These are phyloP conservation scores for Harrya chromipes DNA, from an alignment of 768 basidiomycete genomes.

Conservation along the genomic window DNA sequence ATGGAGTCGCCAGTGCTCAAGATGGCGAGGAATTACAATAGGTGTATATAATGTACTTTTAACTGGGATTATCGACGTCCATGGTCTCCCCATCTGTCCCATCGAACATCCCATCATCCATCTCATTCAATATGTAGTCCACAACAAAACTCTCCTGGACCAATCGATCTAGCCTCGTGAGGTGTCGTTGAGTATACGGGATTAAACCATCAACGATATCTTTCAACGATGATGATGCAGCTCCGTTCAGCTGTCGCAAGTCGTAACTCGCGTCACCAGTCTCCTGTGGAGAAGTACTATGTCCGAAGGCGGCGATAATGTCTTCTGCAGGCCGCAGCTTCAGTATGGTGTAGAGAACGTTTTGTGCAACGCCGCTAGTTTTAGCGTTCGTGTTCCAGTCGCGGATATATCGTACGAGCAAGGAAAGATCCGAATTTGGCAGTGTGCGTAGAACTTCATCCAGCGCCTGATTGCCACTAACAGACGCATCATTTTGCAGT, in stretches of 20 bases:
- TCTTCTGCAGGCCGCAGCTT: slow-evolving; percentile 75
- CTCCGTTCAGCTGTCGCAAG: slow-evolving; percentile 25
- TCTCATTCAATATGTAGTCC: slow-evolving; percentile 84
- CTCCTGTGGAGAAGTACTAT: slow-evolving; percentile 16
- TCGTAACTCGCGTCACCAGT: slow-evolving; percentile 22
- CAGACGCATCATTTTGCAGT: slow-evolving; percentile 24
- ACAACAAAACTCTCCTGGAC: slow-evolving; percentile 96
- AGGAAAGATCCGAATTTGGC: slow-evolving; percentile 67
- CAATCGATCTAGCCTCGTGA: slow-evolving; percentile 77
- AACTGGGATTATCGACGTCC: slow-evolving; percentile 34
- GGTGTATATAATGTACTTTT: slow-evolving; percentile 16
- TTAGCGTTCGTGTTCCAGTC: slow-evolving; percentile 97
- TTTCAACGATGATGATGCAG: slow-evolving; percentile 41
- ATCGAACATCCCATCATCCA: slow-evolving; percentile 77
- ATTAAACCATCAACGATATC: slow-evolving; percentile 84
- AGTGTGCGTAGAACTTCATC: slow-evolving; percentile 82
- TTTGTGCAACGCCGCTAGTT: slow-evolving; percentile 82
- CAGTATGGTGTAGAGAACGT: slow-evolving; percentile 75
- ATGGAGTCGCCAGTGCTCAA: neutral
- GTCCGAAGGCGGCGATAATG: slow-evolving; percentile 60
- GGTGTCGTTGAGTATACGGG: slow-evolving; percentile 94
- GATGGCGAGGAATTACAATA: slow-evolving; percentile 1
- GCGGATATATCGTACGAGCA: slow-evolving; percentile 75
- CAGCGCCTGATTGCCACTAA: slow-evolving; percentile 70
- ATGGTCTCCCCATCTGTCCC: slow-evolving; percentile 43